Conservation (phyloP, 495 filamentous ascomycete species). For the Penicillium mononematosum region DNA sequence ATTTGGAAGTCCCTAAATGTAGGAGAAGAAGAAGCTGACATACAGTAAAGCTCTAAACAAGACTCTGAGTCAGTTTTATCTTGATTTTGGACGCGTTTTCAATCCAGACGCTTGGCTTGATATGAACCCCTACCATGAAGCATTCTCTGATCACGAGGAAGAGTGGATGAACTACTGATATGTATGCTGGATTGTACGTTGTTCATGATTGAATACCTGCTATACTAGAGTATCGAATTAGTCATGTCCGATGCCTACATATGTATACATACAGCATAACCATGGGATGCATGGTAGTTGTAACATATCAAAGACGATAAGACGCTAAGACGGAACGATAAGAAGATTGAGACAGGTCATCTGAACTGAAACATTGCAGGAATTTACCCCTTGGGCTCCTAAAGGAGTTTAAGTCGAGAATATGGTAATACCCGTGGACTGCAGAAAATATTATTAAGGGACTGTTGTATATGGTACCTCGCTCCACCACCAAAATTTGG, state of each 20-base stretch:
- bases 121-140: not conserved
- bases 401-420: constrained; percentile 4
- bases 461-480: constrained; percentile 13
- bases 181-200: not conserved
- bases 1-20: not conserved
- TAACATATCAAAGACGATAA: not conserved
- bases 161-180: not conserved
- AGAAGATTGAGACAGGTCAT: not conserved
- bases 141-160: not conserved
- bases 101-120: not conserved
- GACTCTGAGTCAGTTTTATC: not conserved
- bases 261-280: not conserved
- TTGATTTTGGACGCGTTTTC: not conserved
- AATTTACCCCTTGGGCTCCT: not conserved
- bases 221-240: not conserved
- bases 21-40: not conserved
- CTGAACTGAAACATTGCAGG: not conserved
- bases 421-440: not conserved
- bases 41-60: not conserved
- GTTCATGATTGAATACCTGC: not conserved
- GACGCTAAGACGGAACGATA: not conserved
- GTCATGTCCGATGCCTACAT: not conserved
- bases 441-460: not conserved
- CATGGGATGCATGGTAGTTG: no score
- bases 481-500: constrained; percentile 11